Evolutionary conservation across 2,329 filamentous ascomycete genomes (phyloP).

Genomic region (Amesomyces nigricolor): DNA sequence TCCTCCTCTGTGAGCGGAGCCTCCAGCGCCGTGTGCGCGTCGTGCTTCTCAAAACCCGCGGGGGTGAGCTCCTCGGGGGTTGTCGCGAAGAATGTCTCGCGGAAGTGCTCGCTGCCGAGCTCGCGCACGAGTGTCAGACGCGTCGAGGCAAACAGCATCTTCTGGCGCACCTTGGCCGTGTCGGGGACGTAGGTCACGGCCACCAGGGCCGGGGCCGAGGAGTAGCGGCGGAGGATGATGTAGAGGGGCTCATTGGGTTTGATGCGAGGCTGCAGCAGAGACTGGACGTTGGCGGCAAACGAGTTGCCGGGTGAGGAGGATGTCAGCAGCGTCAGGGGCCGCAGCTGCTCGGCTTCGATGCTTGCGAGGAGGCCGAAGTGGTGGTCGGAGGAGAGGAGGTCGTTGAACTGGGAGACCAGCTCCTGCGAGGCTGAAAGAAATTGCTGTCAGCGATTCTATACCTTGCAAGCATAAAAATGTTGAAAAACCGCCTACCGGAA

Average conservation of each 20-base stretch:
- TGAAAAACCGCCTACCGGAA: slow-evolving; percentile 18
- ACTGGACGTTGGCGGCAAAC: slow-evolving; percentile 58
- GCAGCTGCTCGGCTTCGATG: slow-evolving; percentile 63
- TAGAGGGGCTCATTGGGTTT: slow-evolving; percentile 64
- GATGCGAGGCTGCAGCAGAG: slow-evolving; percentile 56
- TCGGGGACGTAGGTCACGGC: slow-evolving; percentile 77
- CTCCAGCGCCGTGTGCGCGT: slow-evolving; percentile 57
- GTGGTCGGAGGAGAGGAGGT: slow-evolving; percentile 54
- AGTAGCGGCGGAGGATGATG: slow-evolving; percentile 65
- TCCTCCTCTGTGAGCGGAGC: slow-evolving; percentile 79
- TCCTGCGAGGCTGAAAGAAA: slow-evolving; percentile 61
- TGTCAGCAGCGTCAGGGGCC: slow-evolving; percentile 50
- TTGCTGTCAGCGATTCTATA: background rate
- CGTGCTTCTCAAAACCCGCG: slow-evolving; percentile 66
- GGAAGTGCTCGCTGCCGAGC: slow-evolving; percentile 71
- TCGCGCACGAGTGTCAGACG: slow-evolving; percentile 70
- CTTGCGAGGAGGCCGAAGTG: slow-evolving; percentile 67
- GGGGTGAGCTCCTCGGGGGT: slow-evolving; percentile 62
- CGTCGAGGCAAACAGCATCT: slow-evolving; percentile 80
- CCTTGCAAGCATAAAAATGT: background rate
- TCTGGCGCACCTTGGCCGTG: slow-evolving; percentile 70
- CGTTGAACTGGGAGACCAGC: slow-evolving; percentile 67
- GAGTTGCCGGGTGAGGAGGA: slow-evolving; percentile 51
- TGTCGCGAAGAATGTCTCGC: slow-evolving; percentile 69
- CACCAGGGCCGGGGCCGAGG: slow-evolving; percentile 52